Base-by-base conservation (phyloP, 306 rosid genomes). In the Canavalia gladiata region DNA sequence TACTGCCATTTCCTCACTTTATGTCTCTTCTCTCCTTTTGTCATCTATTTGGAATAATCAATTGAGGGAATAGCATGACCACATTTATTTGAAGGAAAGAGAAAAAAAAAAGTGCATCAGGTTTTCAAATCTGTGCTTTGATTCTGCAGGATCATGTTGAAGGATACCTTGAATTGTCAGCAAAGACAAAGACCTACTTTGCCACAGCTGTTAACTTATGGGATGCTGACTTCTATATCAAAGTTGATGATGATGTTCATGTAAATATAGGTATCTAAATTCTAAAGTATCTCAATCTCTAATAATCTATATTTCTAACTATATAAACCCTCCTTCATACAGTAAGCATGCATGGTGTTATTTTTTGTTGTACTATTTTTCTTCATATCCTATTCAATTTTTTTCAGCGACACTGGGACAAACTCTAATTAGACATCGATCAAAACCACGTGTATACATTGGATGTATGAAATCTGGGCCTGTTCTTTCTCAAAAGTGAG, bases 401-500 rank as follows among this genome's bases (percentile, higher is more conserved):
- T 79, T 83, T 84, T 49, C 94, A 96, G 99, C 97, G 18, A 96
- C 98, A 62, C 88, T 96, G 4, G 99, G 99, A 59, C 91, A 88
- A 80, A 96, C 99, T 42, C 85, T 96, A 57, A 89, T 90, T 67
- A 88, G 99, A 88, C 98, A 96, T 75, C 88, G 97, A 77, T 75
- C 88, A 30, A 93, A 90, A 82, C 92, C 87, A 4, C 90, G 92
- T 34, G 85, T 92, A 10, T 96, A 96, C 88, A 90, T 96, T 29
- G 98, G 99, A 77, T 96, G 99, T 91, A 96, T 96, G 99, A 96
- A 96, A 92, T 96, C 99, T 10, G 99, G 99, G 54, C 99, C 98
- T 33, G 98, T 96, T 55, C 91, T 96, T 77, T 80, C 93, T 31
- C 99, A 92, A 78, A 93, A 94, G 99, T 94, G 67, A 88, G 94